These are phyloP conservation scores for Chaetomium sp. DNA, from an alignment of 2,329 filamentous ascomycete species.

Conservation along the genomic window DNA sequence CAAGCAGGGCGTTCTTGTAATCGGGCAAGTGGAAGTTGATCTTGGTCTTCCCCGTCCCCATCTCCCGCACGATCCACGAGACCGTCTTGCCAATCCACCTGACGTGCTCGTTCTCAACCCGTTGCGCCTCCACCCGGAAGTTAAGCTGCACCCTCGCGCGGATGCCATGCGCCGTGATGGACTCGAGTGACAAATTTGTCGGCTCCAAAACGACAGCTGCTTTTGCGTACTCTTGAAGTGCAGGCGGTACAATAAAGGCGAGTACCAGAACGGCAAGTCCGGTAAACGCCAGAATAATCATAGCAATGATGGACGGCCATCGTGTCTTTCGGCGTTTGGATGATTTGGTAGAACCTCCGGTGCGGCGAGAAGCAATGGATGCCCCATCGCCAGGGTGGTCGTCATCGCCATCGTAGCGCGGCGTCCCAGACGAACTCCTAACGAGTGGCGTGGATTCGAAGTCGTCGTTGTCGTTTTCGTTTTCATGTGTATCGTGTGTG, in stretches of 20 bases:
- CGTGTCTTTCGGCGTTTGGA: constrained; percentile 40
- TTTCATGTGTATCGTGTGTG: constrained; percentile 16
- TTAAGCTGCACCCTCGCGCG: constrained; percentile 74
- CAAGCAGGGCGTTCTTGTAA: constrained; percentile 70
- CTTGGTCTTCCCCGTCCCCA: constrained; percentile 66
- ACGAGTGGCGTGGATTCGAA: constrained; percentile 50
- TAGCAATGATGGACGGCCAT: constrained; percentile 75
- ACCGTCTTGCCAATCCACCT: constrained; percentile 69
- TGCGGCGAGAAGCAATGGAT: constrained; percentile 27
- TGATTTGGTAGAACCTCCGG: constrained; percentile 19
- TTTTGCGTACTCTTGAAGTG: constrained; percentile 79
- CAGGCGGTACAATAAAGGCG: constrained; percentile 73
- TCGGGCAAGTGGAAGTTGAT: constrained; percentile 77
- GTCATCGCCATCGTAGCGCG: constrained; percentile 35
- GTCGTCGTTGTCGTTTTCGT: no score
- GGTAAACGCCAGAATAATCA: constrained; percentile 56
- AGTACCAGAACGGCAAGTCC: constrained; percentile 65
- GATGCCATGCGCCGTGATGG: constrained; percentile 72
- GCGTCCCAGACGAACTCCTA: constrained; percentile 30
- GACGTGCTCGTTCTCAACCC: constrained; percentile 64
- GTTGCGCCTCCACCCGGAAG: constrained; percentile 71
- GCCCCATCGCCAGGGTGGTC: constrained; percentile 26
- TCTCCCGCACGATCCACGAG: constrained; percentile 71
- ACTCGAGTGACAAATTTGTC: constrained; percentile 76
- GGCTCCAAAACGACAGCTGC: constrained; percentile 76